Conservation (phyloP, 345 rosid genomes). For the Eucalyptus marginata region DNA sequence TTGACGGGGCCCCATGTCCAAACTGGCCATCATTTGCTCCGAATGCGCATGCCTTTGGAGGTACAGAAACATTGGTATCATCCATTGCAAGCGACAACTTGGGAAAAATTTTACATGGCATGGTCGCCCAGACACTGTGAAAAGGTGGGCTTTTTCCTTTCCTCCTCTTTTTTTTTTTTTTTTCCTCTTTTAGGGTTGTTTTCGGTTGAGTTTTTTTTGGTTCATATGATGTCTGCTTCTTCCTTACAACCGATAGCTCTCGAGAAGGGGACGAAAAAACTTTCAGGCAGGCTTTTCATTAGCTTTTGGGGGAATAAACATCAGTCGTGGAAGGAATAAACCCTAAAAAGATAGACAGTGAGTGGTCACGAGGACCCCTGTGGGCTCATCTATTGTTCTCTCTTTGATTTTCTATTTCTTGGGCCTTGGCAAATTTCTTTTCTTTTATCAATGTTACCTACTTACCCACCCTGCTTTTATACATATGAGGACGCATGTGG, state of each 20-base stretch:
- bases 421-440: not conserved
- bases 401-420: not conserved
- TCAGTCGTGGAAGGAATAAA: constrained; percentile 3
- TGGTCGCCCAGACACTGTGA: not conserved
- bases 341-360: constrained; percentile 10
- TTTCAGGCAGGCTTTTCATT: not conserved
- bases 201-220: not conserved
- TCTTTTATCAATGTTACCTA: not conserved
- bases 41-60: not conserved
- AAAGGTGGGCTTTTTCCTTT: not conserved
- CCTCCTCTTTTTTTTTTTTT: not conserved
- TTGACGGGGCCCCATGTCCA: not conserved
- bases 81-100: not conserved
- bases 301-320: not conserved
- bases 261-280: constrained; percentile 1
- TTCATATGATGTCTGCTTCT: not conserved
- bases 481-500: not conserved
- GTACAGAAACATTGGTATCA: not conserved
- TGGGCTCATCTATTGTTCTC: not conserved
- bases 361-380: constrained; percentile 26
- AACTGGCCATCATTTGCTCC: not conserved
- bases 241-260: not conserved
- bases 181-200: not conserved
- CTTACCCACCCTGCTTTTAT: not conserved
- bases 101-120: not conserved